Evolutionary conservation across 306 rosid species (phyloP), one percentile per base, ranked within the genome.

Genomic region (Vigna mungo): DNA sequence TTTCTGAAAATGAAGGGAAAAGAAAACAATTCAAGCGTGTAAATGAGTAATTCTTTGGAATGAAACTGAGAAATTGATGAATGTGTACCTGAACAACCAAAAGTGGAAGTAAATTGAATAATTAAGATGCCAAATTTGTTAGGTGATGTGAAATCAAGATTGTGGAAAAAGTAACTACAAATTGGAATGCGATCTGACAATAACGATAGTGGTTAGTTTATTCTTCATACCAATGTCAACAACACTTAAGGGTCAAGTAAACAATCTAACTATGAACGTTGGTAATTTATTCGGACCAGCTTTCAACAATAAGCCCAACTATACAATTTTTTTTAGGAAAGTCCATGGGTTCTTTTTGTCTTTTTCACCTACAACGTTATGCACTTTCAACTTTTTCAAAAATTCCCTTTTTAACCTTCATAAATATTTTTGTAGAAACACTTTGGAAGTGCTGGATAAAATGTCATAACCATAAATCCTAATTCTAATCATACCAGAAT

Each of bases 161-260:
- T 60, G 37, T 20, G 58, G 52, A 64, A 34, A 44, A 65, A 23
- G 32, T 55, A 54, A 74, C 51, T 20, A 67, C 51, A 58, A 68
- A n/a, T 16, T 51, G 61, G 9, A 71, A 52, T 44, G 65, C 65
- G 82, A 82, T 77, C 85, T 82, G 49, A 10, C 27, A 74, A 23
- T 39, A 46, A 69, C 55, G 11, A 55, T 66, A 7, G 39, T 36
- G 32, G 11, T 6, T 41, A 14, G 17, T 30, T 60, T 68, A 44
- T 68, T 43, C 25, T 30, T 60, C 8, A 21, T 43, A 44, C 37
- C 4, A 21, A 12, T 2, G 7, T 65, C 49, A 66, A 25, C 10
- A 25, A 39, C 44, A 25, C 60, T 69, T 32, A 36, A 1, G 53
- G 36, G 6, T 58, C 32, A 59, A 70, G 78, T 17, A 10, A 52